Evolutionary conservation across 164 flowering plant genomes (phyloP).

Genomic region (Cinnamomum micranthum): DNA sequence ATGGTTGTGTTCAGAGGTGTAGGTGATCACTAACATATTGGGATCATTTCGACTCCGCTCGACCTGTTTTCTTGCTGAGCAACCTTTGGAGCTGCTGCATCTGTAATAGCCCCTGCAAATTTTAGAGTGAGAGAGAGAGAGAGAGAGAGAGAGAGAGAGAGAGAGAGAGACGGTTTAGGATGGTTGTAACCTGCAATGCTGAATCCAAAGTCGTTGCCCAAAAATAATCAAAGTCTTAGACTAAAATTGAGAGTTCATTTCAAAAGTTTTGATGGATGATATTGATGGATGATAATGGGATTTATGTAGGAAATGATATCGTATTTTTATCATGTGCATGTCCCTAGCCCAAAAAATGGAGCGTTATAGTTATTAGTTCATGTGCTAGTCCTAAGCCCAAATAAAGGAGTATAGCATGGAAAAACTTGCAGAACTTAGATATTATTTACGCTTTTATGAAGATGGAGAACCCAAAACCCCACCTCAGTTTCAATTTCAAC

Average conservation of each 20-base stretch:
- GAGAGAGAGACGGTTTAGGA: background rate
- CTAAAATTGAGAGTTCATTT: too few species aligned
- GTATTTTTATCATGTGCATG: too few species aligned
- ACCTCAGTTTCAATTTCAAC: too few species aligned
- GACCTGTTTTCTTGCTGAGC: conserved; percentile 89
- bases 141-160: conserved; percentile 11
- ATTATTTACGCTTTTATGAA: too few species aligned
- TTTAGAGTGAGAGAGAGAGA: conserved; percentile 16
- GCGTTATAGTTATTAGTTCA: too few species aligned
- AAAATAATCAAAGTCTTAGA: background rate
- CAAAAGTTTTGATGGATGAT: background rate
- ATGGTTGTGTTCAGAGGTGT: conserved; percentile 93
- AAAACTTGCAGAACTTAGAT: too few species aligned
- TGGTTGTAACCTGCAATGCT: background rate
- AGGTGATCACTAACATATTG: conserved; percentile 85
- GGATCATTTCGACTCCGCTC: conserved; percentile 89
- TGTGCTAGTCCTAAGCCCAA: too few species aligned
- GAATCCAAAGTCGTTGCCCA: background rate
- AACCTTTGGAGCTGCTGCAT: conserved; percentile 94
- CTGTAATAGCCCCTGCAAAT: conserved; percentile 75
- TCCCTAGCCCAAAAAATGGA: too few species aligned
- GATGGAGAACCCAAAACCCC: too few species aligned
- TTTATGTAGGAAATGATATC: background rate
- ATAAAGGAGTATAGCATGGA: too few species aligned
- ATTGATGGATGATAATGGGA: background rate